phyloP scores from a whole-genome alignment of 1,284 basidiomycete genomes.

The Cerioporus squamosus region DNA sequence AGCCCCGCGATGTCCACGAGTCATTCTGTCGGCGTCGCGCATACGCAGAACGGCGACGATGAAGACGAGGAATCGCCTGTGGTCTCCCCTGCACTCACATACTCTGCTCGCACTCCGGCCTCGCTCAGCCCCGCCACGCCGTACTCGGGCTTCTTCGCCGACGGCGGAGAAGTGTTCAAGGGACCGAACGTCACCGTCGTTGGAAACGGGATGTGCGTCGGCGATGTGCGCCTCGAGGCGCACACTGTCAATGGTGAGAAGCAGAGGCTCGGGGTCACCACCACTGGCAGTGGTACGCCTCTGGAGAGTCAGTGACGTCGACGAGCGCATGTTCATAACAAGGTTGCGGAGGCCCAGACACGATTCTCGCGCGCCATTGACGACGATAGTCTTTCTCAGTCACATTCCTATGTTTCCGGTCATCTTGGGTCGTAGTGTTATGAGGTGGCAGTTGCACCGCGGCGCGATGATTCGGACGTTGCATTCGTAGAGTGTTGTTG shows the following conservation, averaged over 20 bases:
- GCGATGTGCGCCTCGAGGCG: background rate
- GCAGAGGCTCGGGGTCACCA: background rate
- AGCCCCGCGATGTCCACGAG: background rate
- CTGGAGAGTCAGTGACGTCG: too few relatives aligned
- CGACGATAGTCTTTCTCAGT: too few relatives aligned
- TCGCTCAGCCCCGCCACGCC: conserved; percentile 43
- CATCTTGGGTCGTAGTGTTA: too few relatives aligned
- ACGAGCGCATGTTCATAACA: too few relatives aligned
- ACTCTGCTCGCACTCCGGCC: conserved; percentile 40
- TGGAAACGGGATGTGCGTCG: background rate
- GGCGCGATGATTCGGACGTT: too few relatives aligned
- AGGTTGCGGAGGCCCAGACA: too few relatives aligned
- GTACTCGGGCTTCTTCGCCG: conserved; percentile 40
- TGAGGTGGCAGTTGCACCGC: too few relatives aligned
- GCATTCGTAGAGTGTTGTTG: background rate
- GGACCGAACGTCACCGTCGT: conserved; percentile 9
- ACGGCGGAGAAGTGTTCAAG: conserved; percentile 35
- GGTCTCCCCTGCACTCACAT: conserved; percentile 42
- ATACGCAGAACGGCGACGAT: conserved; percentile 18
- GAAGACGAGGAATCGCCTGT: conserved; percentile 36
- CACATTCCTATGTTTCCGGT: too few relatives aligned
- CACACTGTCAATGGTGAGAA: conserved; percentile 10
- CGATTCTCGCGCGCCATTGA: too few relatives aligned
- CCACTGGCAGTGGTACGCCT: too few relatives aligned
- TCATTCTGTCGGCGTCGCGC: background rate